phyloP scores from a whole-genome alignment of 306 rosid genomes.

The Corylus americana region DNA sequence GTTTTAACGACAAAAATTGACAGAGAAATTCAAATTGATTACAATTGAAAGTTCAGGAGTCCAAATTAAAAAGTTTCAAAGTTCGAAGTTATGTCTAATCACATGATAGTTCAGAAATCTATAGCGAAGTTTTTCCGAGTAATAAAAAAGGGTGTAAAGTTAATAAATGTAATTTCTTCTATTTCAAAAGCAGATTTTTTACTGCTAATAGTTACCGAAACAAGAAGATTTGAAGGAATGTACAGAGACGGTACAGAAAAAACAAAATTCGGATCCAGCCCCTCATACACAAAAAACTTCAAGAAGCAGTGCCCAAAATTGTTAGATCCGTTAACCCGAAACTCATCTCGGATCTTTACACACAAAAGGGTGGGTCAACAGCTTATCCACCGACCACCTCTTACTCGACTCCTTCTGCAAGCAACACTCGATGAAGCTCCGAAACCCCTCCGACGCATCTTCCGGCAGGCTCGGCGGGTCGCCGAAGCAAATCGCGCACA shows the following conservation, averaged over 20 bases:
- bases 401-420: conserved; percentile 77
- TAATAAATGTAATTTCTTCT: background rate
- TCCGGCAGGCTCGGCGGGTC: conserved; percentile 79
- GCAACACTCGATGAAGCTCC: conserved; percentile 66
- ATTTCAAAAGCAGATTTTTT: background rate
- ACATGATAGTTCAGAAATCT: too few relatives aligned
- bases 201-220: background rate
- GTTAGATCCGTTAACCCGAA: conserved; percentile 11
- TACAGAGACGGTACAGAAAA: background rate
- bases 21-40: too few relatives aligned
- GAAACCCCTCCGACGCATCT: conserved; percentile 52
- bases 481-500: conserved; percentile 87
- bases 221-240: background rate
- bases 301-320: background rate
- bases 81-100: too few relatives aligned
- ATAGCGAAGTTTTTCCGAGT: too few relatives aligned
- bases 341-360: conserved; percentile 24
- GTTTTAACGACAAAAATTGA: too few relatives aligned
- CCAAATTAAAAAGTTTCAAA: too few relatives aligned
- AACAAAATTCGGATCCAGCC: background rate
- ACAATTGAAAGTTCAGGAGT: too few relatives aligned
- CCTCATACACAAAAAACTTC: conserved; percentile 1
- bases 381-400: conserved; percentile 72
- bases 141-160: too few relatives aligned
- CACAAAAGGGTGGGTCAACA: conserved; percentile 70